Evolutionary conservation across 202 grass and related monocot genomes (phyloP).

Genomic region (Dendrocalamus latiflorus): DNA sequence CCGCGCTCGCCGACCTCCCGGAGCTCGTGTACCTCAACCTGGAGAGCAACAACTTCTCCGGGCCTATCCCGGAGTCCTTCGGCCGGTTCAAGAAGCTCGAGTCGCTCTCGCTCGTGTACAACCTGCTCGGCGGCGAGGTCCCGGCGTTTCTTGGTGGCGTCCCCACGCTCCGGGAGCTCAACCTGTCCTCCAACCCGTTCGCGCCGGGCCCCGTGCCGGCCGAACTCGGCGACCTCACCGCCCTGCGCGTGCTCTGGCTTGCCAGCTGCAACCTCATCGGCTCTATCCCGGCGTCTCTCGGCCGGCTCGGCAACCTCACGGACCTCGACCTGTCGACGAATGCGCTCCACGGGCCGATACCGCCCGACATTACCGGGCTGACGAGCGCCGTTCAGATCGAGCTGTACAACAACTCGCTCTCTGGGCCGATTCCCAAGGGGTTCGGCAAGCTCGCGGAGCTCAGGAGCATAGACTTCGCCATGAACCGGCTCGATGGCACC

Average conservation of each 20-base stretch:
- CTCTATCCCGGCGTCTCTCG: conserved; percentile 62
- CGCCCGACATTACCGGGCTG: conserved; percentile 35
- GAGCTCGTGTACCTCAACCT: conserved; percentile 55
- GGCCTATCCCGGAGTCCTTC: conserved; percentile 58
- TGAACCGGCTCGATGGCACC: conserved; percentile 64
- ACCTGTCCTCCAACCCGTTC: conserved; percentile 86
- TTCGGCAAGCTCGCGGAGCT: conserved; percentile 47
- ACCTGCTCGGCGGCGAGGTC: conserved; percentile 52
- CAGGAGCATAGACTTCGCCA: conserved; percentile 44
- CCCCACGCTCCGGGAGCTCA: conserved; percentile 64
- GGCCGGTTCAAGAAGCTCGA: conserved; percentile 40
- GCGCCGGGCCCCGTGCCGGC: conserved; percentile 28
- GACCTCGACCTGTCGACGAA: conserved; percentile 76
- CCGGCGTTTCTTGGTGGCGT: conserved; percentile 53
- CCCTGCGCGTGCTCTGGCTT: conserved; percentile 78
- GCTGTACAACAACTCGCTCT: conserved; percentile 91
- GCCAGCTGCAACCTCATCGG: conserved; percentile 61
- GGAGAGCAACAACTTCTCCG: conserved; percentile 73
- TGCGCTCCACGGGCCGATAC: conserved; percentile 53
- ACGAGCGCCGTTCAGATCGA: conserved; percentile 61
- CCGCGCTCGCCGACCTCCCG: conserved; percentile 47
- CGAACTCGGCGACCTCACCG: conserved; percentile 42
- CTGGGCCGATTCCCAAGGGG: conserved; percentile 46
- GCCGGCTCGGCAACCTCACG: conserved; percentile 43
- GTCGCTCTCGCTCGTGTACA: conserved; percentile 56